Evolutionary conservation across 805 yeast species (phyloP), one percentile per base, ranked within the genome.

Genomic region (Kodamaea laetipori): DNA sequence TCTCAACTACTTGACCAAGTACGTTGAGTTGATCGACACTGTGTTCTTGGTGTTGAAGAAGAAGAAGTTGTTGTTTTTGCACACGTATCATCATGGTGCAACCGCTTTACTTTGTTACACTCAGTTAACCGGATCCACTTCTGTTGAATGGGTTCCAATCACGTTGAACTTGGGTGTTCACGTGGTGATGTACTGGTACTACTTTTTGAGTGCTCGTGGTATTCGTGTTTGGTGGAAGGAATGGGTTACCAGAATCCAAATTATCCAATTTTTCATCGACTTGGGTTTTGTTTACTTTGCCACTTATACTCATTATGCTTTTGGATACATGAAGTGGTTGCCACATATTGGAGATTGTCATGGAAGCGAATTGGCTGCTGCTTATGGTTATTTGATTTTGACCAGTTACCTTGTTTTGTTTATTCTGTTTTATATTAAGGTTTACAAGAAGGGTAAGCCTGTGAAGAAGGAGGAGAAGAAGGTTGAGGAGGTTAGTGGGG

Each of bases 141-240:
- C 97, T 1, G 94, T 92, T 49, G 86, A 89, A 50, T 92, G 98
- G 97, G 97, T 92, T 26, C 95, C 94, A 45, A 92, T 92, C 60
- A 67, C 84, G 24, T 76, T 92, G 58, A 92, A 92, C 77, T 77
- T 92, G 67, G 86, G 82, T 41, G 98, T 92, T 39, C 98, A 92
- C 62, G 96, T 90, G 39, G 81, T 92, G 45, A 94, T 92, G 99
- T 92, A 92, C 79, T 92, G 90, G 86, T 92, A 92, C 80, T 92
- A 94, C 74, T 90, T 90, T 76, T 75, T 92, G 57, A 78, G 94
- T 41, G 87, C 97, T 15, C 79, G 95, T 63, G 96, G 96, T 46
- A 87, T 90, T 61, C 84, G 88, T 59, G 97, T 92, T 43, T 90
- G 97, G 97, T 92, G 99, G 99, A 92, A 94, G 73, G 95, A 90